These are phyloP conservation scores for Ophiostoma australiae DNA, from an alignment of 2,329 filamentous ascomycete species.

Conservation along the genomic window DNA sequence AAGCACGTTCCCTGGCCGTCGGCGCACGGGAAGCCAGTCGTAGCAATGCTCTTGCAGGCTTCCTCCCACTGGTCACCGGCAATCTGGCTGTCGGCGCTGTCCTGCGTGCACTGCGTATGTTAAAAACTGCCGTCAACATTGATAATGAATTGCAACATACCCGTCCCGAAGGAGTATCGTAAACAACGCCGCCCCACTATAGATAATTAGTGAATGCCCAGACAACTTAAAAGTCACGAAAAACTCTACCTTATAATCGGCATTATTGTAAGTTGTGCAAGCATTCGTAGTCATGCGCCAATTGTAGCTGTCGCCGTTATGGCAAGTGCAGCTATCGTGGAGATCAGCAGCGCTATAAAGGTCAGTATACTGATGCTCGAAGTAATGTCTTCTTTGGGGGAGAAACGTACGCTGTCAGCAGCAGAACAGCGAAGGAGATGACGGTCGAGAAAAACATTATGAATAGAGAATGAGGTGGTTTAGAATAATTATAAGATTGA, in stretches of 20 bases:
- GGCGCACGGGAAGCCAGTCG: background rate
- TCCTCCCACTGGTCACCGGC: slow-evolving; percentile 10
- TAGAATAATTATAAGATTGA: too few relatives aligned
- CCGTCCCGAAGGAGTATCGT: background rate
- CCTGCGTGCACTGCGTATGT: background rate
- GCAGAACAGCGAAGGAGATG: background rate
- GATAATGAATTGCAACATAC: background rate
- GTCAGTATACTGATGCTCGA: background rate
- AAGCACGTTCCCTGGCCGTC: slow-evolving; percentile 10
- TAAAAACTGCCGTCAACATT: background rate
- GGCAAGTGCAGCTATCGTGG: slow-evolving; percentile 14
- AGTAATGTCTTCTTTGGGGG: background rate
- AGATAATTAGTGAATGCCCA: background rate
- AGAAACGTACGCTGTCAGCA: background rate
- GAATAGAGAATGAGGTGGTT: background rate
- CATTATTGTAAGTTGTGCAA: background rate
- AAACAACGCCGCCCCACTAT: background rate
- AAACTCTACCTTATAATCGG: background rate
- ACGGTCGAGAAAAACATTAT: slow-evolving; percentile 9
- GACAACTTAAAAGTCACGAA: background rate
- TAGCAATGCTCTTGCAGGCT: background rate
- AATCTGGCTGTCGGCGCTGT: background rate
- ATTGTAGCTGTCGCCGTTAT: slow-evolving; percentile 12
- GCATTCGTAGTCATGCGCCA: slow-evolving; percentile 10
- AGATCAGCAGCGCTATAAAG: background rate